Evolutionary conservation across 257 asterid genomes (phyloP).

Genomic region (Salvia splendens): DNA sequence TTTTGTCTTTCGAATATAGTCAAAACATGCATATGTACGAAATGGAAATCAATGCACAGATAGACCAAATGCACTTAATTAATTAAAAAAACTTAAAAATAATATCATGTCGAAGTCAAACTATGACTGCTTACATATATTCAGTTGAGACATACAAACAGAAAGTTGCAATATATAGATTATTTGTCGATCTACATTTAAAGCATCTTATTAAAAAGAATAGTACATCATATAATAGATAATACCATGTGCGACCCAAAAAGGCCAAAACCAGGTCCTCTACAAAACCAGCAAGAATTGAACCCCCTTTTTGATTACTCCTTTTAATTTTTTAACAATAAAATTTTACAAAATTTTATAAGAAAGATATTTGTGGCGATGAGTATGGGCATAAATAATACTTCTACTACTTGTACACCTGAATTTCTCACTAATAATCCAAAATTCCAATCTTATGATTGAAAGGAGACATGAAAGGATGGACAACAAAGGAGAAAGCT

Average conservation of each 20-base stretch:
- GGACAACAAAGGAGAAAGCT: constrained; percentile 6
- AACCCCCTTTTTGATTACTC: neutral
- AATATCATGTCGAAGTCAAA: constrained; percentile 23
- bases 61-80: neutral
- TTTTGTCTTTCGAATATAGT: neutral
- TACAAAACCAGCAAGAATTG: constrained; percentile 31
- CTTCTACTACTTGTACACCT: too few species aligned
- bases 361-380: too few species aligned
- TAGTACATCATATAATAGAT: neutral
- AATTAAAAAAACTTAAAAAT: neutral
- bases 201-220: constrained; percentile 25
- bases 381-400: too few species aligned
- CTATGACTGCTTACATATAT: constrained; percentile 25
- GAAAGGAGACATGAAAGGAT: constrained; percentile 32
- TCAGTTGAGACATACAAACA: constrained; percentile 1
- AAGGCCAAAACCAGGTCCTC: constrained; percentile 46
- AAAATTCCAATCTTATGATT: constrained; percentile 15
- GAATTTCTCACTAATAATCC: too few species aligned
- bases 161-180: constrained; percentile 1
- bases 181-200: constrained; percentile 16
- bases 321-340: neutral
- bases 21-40: neutral
- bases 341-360: neutral
- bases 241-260: constrained; percentile 46
- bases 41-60: neutral